These are phyloP conservation scores for Suillus plorans DNA, from an alignment of 768 basidiomycete genomes.

Conservation along the genomic window DNA sequence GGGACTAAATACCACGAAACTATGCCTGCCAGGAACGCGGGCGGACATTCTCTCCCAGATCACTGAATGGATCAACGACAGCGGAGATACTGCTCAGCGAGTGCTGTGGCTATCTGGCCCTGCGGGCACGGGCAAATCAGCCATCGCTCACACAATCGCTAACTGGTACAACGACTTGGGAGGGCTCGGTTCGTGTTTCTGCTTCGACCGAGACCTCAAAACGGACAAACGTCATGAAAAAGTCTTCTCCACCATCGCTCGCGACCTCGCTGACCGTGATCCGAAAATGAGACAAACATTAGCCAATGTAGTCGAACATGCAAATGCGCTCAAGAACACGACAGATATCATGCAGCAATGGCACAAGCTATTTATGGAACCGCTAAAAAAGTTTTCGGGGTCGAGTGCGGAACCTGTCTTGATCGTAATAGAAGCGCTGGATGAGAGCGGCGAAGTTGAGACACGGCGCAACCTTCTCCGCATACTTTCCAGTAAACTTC, in stretches of 20 bases:
- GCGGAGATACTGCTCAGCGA: background rate
- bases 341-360: constrained; percentile 13
- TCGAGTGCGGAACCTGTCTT: constrained; percentile 19
- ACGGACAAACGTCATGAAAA: constrained; percentile 6
- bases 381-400: background rate
- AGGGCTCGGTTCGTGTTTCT: constrained; percentile 20
- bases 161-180: constrained; percentile 8
- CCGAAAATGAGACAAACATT: background rate
- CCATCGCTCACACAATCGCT: constrained; percentile 22
- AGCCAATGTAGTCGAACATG: background rate
- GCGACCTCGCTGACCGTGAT: constrained; percentile 20
- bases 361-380: constrained; percentile 16
- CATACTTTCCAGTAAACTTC: constrained; percentile 6
- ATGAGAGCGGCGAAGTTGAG: constrained; percentile 10
- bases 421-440: constrained; percentile 27
- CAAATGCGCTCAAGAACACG: background rate
- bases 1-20: constrained; percentile 1
- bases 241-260: constrained; percentile 32
- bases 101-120: constrained; percentile 16
- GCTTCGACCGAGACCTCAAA: constrained; percentile 11
- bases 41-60: constrained; percentile 16
- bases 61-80: constrained; percentile 13
- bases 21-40: constrained; percentile 18
- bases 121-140: constrained; percentile 30
- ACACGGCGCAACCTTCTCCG: constrained; percentile 22